A percentile compares a stretch with the other conserved stretches of the same genome.
phyloP scores from a whole-genome alignment of 225 moss, liverwort and hornwort species.

The Marchantia paleacea region DNA sequence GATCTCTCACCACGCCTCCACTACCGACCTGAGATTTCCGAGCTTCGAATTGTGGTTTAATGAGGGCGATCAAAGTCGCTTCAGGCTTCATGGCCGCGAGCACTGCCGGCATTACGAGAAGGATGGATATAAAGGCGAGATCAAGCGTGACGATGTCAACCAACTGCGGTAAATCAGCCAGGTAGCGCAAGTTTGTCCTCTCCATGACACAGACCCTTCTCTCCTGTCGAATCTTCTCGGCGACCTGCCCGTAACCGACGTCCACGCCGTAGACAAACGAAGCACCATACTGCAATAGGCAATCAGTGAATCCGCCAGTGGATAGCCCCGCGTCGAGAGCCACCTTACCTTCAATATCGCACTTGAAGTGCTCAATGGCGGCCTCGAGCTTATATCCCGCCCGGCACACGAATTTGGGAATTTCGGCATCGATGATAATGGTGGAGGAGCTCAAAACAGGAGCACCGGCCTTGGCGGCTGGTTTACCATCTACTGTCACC shows the following conservation, averaged over 20 bases:
- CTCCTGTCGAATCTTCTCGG: conserved; percentile 86
- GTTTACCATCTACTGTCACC: conserved; percentile 83
- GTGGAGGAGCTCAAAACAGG: conserved; percentile 59
- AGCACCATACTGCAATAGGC: conserved; percentile 84
- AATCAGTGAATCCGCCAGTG: conserved; percentile 95
- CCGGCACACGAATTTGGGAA: conserved; percentile 93
- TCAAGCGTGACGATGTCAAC: conserved; percentile 94
- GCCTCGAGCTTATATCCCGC: conserved; percentile 98
- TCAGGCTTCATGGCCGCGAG: conserved; percentile 74
- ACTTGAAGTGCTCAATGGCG: conserved; percentile 78
- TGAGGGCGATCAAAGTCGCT: conserved; percentile 74
- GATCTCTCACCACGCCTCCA: conserved; percentile 48
- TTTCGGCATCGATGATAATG: conserved; percentile 70
- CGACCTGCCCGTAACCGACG: conserved; percentile 98
- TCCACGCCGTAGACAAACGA: conserved; percentile 81
- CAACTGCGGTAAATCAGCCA: conserved; percentile 71
- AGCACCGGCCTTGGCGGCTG: conserved; percentile 77
- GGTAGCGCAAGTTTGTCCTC: conserved; percentile 90
- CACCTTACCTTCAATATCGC: conserved; percentile 78
- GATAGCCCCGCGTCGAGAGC: conserved; percentile 91
- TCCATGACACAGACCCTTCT: conserved; percentile 81
- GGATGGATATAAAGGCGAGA: conserved; percentile 88
- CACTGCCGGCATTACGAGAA: conserved; percentile 89
- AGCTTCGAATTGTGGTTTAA: conserved; percentile 97
- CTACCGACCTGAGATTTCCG: conserved; percentile 68